phyloP scores from a whole-genome alignment of 202 grass and related monocot species.

The Zizania palustris region DNA sequence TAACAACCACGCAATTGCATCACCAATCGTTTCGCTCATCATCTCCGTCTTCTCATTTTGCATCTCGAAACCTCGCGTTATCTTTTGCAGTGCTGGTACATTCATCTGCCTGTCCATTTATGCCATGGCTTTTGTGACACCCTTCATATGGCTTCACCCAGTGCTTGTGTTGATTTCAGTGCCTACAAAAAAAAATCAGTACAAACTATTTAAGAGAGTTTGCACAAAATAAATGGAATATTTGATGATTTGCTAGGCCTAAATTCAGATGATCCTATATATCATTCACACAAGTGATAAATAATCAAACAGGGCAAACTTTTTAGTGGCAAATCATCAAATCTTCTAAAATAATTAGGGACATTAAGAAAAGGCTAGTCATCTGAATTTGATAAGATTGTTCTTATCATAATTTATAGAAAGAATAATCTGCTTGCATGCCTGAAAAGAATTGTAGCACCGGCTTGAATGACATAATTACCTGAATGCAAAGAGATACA shows the following conservation, averaged over 20 bases:
- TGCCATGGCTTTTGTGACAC: conserved; percentile 82
- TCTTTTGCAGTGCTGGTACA: conserved; percentile 73
- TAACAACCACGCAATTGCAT: too few species aligned
- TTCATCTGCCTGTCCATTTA: conserved; percentile 95
- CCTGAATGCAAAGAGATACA: conserved; percentile 89
- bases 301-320: too few species aligned
- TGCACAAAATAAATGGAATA: neutral
- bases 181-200: conserved; percentile 46
- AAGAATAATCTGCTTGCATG: neutral
- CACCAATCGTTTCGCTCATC: conserved; percentile 66
- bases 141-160: conserved; percentile 97
- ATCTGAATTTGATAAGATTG: neutral
- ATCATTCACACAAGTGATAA: too few species aligned
- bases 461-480: conserved; percentile 18
- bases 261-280: too few species aligned
- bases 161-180: conserved; percentile 85
- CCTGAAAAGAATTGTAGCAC: neutral
- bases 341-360: neutral
- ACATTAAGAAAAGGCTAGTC: neutral
- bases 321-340: too few species aligned
- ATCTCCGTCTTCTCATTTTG: conserved; percentile 95
- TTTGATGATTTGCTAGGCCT: too few species aligned
- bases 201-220: neutral
- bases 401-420: neutral
- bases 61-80: conserved; percentile 85